Percentiles rank a stretch among this genome's conserved stretches.
These are phyloP conservation scores for Leccinum pachyderme DNA, from an alignment of 1,284 basidiomycete species.

Conservation along the genomic window DNA sequence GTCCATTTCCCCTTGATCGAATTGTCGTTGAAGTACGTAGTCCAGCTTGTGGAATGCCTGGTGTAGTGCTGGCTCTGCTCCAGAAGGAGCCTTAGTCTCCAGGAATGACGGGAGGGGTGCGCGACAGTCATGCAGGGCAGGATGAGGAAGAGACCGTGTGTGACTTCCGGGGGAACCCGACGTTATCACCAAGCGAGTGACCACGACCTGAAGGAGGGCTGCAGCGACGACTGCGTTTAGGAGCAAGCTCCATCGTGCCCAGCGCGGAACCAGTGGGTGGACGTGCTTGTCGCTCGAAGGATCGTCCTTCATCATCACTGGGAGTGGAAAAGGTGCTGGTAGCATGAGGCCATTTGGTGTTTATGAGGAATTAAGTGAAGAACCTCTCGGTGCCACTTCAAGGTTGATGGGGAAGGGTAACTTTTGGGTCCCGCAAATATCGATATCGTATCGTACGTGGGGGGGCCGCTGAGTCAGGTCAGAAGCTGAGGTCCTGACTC, in stretches of 20 bases:
- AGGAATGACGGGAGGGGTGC: constrained; percentile 22
- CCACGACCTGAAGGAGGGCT: constrained; percentile 10
- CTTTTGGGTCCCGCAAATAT: neutral
- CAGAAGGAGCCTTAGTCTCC: constrained; percentile 14
- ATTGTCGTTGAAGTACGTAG: constrained; percentile 11
- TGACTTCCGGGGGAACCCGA: neutral
- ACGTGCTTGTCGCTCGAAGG: neutral
- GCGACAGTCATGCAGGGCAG: constrained; percentile 9
- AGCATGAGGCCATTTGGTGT: neutral
- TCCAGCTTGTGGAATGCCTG: constrained; percentile 13
- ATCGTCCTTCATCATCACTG: neutral
- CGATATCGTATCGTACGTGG: too few relatives aligned
- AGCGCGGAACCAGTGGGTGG: constrained; percentile 6
- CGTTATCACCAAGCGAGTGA: neutral
- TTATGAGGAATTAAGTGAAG: neutral
- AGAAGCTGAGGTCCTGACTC: neutral
- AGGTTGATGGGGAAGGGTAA: neutral
- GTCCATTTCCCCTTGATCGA: constrained; percentile 17
- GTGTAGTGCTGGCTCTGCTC: constrained; percentile 11
- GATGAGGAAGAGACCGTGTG: neutral
- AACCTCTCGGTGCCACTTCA: neutral
- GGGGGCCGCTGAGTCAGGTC: neutral
- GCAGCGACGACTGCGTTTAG: constrained; percentile 15
- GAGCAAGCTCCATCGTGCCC: constrained; percentile 22
- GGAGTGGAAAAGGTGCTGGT: neutral